These are phyloP conservation scores for Stevia rebaudiana DNA, from an alignment of 140 eudicot genomes.

Conservation along the genomic window DNA sequence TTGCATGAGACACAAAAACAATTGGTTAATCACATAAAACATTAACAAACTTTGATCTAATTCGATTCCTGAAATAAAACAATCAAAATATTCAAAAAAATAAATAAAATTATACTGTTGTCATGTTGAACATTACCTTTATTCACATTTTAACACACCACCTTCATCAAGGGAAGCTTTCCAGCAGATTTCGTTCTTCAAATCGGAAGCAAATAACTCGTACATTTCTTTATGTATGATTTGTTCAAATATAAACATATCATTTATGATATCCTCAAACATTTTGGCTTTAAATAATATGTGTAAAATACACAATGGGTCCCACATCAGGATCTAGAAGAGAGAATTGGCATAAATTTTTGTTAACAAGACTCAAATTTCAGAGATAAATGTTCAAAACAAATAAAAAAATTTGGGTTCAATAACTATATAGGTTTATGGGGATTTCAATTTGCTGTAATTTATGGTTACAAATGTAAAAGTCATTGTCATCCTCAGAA, in stretches of 20 bases:
- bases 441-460: conserved; percentile 30
- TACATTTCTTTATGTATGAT: conserved; percentile 12
- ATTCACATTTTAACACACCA: conserved; percentile 20
- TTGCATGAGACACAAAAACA: not conserved
- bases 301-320: conserved; percentile 26
- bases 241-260: conserved; percentile 17
- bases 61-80: too few species aligned
- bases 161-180: conserved; percentile 13
- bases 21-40: not conserved
- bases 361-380: conserved; percentile 26
- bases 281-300: conserved; percentile 33
- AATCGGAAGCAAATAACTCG: conserved; percentile 40
- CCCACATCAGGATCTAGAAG: conserved; percentile 17
- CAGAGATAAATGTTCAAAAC: conserved; percentile 42
- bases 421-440: conserved; percentile 5
- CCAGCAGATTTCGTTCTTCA: conserved; percentile 25
- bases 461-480: conserved; percentile 44
- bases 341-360: conserved; percentile 33
- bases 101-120: too few species aligned
- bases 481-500: not conserved
- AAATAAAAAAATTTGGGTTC: conserved; percentile 27
- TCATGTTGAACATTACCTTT: not conserved
- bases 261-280: conserved; percentile 32
- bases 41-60: not conserved
- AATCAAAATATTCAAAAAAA: too few species aligned